Base-by-base conservation (phyloP, 192 early-diverging fungal genomes). In the Coemansia sp. region DNA sequence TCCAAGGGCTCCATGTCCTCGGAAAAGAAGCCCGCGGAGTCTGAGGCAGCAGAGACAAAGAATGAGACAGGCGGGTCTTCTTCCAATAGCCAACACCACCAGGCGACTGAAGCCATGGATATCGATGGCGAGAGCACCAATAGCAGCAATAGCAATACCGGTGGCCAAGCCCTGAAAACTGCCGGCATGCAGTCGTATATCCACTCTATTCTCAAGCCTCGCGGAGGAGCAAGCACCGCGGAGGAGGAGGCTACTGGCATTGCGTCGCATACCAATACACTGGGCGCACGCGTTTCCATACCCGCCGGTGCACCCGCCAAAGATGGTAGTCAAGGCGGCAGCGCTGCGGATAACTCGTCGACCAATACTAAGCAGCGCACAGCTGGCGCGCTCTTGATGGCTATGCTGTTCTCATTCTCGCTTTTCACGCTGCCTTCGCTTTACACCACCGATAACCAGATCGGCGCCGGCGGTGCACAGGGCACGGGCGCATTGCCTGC, bases 361-460 rank as follows among this genome's bases (percentile, higher is more conserved):
- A 36, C 24, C 20, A n/a, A 15, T 24, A 45, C 5, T 17, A 55
- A 46, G 45, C 68, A 60, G 35, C 59, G 52, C 11, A 38, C 60
- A 9, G 63, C 60, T 1, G 59, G 70, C 2, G 59, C 63, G 5
- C 26, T 73, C 14, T 47, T 73, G 14, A 77, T 90, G 90, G 85
- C 86, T 9, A 74, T 90, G 37, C 58, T 93, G 23, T 89, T 93
- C 53, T 93, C 91, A 32, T 88, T 93, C 63, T 85, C 87, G 27
- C 39, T 91, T 54, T 83, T 94, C 33, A 82, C 86, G 37, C 59
- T 93, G 46, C 89, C 89, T 0, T 78, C 78, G 8, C 46, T 81
- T 26, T 73, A 69, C 18, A 46, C 57, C 4, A 32, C 50, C 18
- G 41, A 67, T 17, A 67, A 37, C 44, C 54, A 53, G 57, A 37